Evolutionary conservation across 1,284 basidiomycete species (phyloP), one percentile per base, ranked within the genome.

Genomic region (Trichosporon ovoides): DNA sequence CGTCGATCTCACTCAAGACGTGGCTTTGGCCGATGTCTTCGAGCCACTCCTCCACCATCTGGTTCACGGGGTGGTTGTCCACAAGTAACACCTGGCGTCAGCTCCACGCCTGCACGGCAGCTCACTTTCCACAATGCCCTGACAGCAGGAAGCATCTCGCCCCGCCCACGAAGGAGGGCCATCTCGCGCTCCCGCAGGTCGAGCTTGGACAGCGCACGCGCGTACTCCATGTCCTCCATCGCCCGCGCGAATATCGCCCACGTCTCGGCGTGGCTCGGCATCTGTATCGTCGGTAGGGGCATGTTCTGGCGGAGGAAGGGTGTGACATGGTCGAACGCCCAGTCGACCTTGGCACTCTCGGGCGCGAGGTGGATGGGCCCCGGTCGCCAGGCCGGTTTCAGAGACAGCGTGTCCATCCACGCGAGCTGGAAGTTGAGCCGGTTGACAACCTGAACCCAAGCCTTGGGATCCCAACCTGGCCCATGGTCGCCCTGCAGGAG

Each of bases 291-390:
- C 14, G 85, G 83, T 7, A 89, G 82, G 0, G 91, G 91, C 70
- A 89, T 85, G 60, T 83, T 84, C 37, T 85, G 86, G 24, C 85
- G 85, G 0, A 93, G 79, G 50, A 82, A 81, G 7, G 88, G 83
- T 2, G 83, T 82, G 51, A 90, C 83, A 38, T 83, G 79, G 55
- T 64, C 60, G 14, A 4, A 87, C 83, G 63, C 63, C 58, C 57
- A 59, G 24, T 48, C 43, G 22, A 48, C 37, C 43, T 48, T 48
- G 2, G 43, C 43, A 16, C 43, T 48, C 24, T 48, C 43, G 43
- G 43, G 43, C 6, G 33, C n/a, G 40, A 20, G 43, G 33, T 31
- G 53, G 14, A 24, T 54, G 19, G 22, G 43, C 1, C 53, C 53
- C 9, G 18, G 31, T 7, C 53, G 35, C 2, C 38, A n/a, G n/a